phyloP scores from a whole-genome alignment of 2,329 filamentous ascomycete genomes.

The Alternaria brassicae region DNA sequence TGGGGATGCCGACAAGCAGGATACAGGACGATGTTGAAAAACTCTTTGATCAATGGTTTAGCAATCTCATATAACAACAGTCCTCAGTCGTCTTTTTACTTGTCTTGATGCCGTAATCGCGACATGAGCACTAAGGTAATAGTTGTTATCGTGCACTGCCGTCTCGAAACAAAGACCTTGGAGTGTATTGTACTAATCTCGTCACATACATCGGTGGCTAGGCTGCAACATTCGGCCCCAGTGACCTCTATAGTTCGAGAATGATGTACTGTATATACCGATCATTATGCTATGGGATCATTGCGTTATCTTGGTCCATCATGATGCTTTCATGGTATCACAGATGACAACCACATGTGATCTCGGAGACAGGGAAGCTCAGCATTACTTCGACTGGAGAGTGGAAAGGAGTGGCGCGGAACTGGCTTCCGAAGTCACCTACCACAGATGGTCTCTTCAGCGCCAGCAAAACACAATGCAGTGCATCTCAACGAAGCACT shows the following conservation, averaged over 20 bases:
- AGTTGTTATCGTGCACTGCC: neutral
- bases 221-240: neutral
- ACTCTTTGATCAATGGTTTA: neutral
- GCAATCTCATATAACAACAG: neutral
- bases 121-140: neutral
- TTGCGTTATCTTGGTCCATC: neutral
- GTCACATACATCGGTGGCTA: neutral
- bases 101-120: neutral
- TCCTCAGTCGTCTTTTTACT: neutral
- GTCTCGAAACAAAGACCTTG: neutral
- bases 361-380: neutral
- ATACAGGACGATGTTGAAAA: neutral
- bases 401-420: neutral
- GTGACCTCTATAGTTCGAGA: neutral
- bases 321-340: neutral
- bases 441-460: neutral
- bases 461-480: neutral
- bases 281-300: neutral
- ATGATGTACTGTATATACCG: neutral
- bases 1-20: neutral
- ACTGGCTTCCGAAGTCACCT: neutral
- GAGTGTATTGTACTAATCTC: neutral
- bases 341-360: neutral
- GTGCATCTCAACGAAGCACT: conserved; percentile 5
- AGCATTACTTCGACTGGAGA: neutral